Conservation (phyloP, 352 stramenopile genomes). For the Globisporangium recalcitrans region DNA sequence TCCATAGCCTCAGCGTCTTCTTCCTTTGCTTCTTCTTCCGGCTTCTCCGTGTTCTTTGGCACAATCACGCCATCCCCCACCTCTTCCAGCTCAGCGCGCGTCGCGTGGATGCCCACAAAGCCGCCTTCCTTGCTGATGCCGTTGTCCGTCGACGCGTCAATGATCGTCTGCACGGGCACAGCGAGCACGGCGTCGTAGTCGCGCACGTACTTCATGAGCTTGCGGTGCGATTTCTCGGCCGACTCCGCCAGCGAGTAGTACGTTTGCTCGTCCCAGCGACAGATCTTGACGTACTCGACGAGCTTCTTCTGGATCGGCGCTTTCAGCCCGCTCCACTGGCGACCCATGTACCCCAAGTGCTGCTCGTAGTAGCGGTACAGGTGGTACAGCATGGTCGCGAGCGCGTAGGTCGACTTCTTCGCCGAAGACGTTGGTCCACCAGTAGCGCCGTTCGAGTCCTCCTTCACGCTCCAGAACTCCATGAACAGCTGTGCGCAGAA, state of each 20-base stretch:
- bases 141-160: constrained; percentile 84
- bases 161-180: constrained; percentile 80
- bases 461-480: constrained; percentile 43
- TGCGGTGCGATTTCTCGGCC: constrained; percentile 96
- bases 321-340: constrained; percentile 84
- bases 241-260: constrained; percentile 98
- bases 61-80: constrained; percentile 44
- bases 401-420: constrained; percentile 32
- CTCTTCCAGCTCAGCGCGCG: constrained; percentile 54
- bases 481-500: constrained; percentile 85
- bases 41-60: constrained; percentile 24
- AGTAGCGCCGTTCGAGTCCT: neutral
- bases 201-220: constrained; percentile 96
- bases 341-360: constrained; percentile 77
- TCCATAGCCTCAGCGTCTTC: constrained; percentile 1
- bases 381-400: constrained; percentile 90
- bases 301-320: constrained; percentile 95
- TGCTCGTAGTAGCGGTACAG: constrained; percentile 95
- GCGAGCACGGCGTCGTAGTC: constrained; percentile 87
- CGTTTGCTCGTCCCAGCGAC: constrained; percentile 99
- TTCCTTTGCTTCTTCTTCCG: constrained; percentile 17
- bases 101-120: constrained; percentile 67
- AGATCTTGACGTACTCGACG: constrained; percentile 97
- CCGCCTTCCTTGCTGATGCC: constrained; percentile 79
- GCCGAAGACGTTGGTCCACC: neutral